Evolutionary conservation across 2,329 filamentous ascomycete genomes (phyloP), one percentile per base, ranked within the genome.

Genomic region (Aureobasidium melanogenum): DNA sequence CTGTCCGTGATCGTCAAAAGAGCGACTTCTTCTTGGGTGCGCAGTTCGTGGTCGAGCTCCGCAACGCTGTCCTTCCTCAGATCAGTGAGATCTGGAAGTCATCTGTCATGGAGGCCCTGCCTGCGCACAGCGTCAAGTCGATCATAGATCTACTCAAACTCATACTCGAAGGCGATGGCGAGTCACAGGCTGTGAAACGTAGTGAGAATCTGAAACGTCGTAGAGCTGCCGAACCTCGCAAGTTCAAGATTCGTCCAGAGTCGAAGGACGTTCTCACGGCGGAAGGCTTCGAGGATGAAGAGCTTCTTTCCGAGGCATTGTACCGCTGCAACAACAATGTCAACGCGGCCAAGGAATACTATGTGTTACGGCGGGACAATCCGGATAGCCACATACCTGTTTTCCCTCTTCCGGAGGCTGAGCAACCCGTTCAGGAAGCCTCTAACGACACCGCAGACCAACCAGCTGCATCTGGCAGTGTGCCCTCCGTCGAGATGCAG

Each of bases 41-140:
- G 1, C 93, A 97, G 68, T 88, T 97, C 60, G 78, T 97, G 15
- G 85, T 97, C 6, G 93, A 97, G 71, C 76, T 97, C 44, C 87
- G 94, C 44, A 85, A 88, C 75, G 84, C 86, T 28, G 84, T 97
- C 28, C 76, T 97, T 15, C 89, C 91, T 0, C 84, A 88, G 48
- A 82, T 94, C 43, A 82, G 83, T 61, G 82, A 86, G 50, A 82
- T 97, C 30, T 99, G 94, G 95, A 86, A 90, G 66, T 95, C 91
- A 0, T 79, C 85, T 28, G 84, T 96, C 51, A 84, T 94, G 19
- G 91, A 96, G 67, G 92, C 90, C 68, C 84, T 91, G 0, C 86
- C 88, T 3, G 87, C 86, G 26, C 82, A 85, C 24, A 88, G 92
- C 44, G 84, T 94, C 19, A 88, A 89, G 67, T 87, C 85, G 59